Conservation (phyloP, 2,329 filamentous ascomycete genomes). For the Endoconidiophora laricicola region DNA sequence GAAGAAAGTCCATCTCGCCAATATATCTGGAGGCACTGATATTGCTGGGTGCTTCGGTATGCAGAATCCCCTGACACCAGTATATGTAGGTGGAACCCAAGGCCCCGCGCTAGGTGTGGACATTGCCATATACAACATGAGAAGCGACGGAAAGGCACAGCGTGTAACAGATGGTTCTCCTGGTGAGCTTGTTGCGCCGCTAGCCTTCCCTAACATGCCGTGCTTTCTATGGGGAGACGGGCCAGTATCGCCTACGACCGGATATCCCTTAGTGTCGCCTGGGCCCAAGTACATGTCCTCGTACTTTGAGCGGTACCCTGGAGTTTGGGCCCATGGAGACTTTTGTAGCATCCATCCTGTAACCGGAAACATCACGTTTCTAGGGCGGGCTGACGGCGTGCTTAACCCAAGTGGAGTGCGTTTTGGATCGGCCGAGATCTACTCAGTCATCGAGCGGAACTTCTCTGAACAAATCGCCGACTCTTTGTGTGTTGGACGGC, state of each 20-base stretch:
- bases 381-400: conserved; percentile 61
- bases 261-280: conserved; percentile 18
- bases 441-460: conserved; percentile 50
- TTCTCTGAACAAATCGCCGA: conserved; percentile 50
- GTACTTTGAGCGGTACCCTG: conserved; percentile 45
- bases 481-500: conserved; percentile 65
- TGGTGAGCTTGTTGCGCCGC: conserved; percentile 57
- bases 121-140: conserved; percentile 45
- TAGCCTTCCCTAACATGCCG: conserved; percentile 61
- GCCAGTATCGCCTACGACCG: conserved; percentile 17
- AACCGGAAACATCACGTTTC: conserved; percentile 48
- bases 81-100: conserved; percentile 36
- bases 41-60: conserved; percentile 46
- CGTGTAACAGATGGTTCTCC: conserved; percentile 41
- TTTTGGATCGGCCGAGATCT: conserved; percentile 69
- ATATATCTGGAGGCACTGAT: conserved; percentile 66
- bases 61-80: conserved; percentile 53
- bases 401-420: conserved; percentile 64
- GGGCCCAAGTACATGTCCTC: conserved; percentile 41
- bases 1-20: conserved; percentile 45
- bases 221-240: conserved; percentile 45
- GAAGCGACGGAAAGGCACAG: conserved; percentile 23
- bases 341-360: conserved; percentile 55
- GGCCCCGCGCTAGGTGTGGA: conserved; percentile 32
- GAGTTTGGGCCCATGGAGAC: conserved; percentile 72